Conservation (phyloP, 2,329 filamentous ascomycete species). For the Pseudogymnoascus sp. region DNA sequence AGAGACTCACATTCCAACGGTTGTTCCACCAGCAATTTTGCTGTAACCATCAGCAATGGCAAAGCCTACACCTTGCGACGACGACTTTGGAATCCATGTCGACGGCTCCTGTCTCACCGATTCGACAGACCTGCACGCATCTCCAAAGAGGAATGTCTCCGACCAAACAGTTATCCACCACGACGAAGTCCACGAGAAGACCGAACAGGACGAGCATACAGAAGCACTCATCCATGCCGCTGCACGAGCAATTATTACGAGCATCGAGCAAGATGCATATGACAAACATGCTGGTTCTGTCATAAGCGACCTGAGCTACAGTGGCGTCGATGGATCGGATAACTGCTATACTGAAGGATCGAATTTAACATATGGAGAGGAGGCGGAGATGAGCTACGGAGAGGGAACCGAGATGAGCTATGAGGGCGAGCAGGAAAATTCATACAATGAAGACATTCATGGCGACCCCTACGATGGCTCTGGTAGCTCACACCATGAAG, state of each 20-base stretch:
- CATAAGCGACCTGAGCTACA: conserved; percentile 30
- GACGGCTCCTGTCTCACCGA: conserved; percentile 27
- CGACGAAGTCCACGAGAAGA: conserved; percentile 16
- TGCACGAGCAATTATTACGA: conserved; percentile 45
- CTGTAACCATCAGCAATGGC: conserved; percentile 6
- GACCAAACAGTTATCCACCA: conserved; percentile 24
- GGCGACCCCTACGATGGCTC: conserved; percentile 30
- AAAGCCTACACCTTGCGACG: not conserved
- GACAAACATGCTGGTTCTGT: conserved; percentile 29
- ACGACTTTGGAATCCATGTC: conserved; percentile 28
- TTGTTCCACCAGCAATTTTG: conserved; percentile 9
- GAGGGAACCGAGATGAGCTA: conserved; percentile 23
- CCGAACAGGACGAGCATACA: conserved; percentile 31
- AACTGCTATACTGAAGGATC: conserved; percentile 19
- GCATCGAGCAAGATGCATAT: conserved; percentile 37
- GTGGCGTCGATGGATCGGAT: conserved; percentile 22
- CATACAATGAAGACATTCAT: conserved; percentile 20
- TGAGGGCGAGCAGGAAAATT: conserved; percentile 19
- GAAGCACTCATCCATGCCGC: conserved; percentile 50
- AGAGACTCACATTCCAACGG: not conserved
- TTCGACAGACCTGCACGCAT: conserved; percentile 11
- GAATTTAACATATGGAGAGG: conserved; percentile 27
- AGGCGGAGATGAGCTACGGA: conserved; percentile 21
- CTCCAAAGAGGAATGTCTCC: conserved; percentile 16
- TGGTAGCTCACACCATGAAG: conserved; percentile 22